phyloP scores from a whole-genome alignment of 495 filamentous ascomycete genomes.

The Neohortaea acidophila region DNA sequence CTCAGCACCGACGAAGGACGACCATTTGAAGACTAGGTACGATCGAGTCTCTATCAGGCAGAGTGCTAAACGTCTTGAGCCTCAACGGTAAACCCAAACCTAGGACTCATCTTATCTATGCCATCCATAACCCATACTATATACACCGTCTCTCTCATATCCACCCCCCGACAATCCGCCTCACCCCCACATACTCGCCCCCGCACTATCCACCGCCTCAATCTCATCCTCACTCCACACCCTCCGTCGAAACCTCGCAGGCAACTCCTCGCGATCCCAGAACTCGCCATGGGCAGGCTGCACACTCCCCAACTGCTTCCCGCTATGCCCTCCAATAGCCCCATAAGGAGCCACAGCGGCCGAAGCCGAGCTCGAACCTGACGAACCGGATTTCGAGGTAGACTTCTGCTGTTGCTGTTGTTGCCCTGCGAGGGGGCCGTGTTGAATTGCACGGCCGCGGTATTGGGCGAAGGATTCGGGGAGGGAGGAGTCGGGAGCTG shows the following conservation, averaged over 20 bases:
- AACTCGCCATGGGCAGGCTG: slow-evolving; percentile 54
- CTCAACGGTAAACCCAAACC: no score
- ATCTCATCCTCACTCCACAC: slow-evolving; percentile 69
- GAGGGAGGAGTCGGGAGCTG: slow-evolving; percentile 44
- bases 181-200: slow-evolving; percentile 43
- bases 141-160: no score
- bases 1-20: no score
- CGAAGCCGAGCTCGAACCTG: slow-evolving; percentile 2
- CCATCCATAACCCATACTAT: no score
- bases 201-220: slow-evolving; percentile 84
- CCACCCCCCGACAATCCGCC: no score
- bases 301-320: slow-evolving; percentile 54
- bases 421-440: slow-evolving; percentile 63
- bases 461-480: slow-evolving; percentile 77
- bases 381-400: neutral
- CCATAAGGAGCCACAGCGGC: slow-evolving; percentile 19
- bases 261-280: slow-evolving; percentile 83
- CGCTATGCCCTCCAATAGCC: slow-evolving; percentile 49
- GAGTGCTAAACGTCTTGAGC: no score
- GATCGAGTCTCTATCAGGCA: no score
- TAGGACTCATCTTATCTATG: no score
- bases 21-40: no score
- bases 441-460: slow-evolving; percentile 81
- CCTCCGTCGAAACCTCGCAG: slow-evolving; percentile 60
- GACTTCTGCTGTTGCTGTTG: slow-evolving; percentile 25